phyloP scores from a whole-genome alignment of 805 yeast species.

The Kurtzmaniella fragi region DNA sequence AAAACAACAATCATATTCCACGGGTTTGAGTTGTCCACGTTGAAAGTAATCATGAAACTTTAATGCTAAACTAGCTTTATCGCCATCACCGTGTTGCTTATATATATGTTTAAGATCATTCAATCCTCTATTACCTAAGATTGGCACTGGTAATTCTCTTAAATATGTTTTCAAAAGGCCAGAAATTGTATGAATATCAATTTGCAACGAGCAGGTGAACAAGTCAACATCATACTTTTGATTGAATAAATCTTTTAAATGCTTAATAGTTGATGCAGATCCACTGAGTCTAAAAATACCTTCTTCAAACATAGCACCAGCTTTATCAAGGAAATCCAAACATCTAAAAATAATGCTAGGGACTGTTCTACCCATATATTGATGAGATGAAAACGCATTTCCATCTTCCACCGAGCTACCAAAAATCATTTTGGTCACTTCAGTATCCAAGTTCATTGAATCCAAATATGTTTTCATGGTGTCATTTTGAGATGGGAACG shows the following conservation, averaged over 20 bases:
- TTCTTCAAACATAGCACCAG: slow-evolving; percentile 76
- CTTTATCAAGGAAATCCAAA: slow-evolving; percentile 56
- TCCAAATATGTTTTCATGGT: slow-evolving; percentile 27
- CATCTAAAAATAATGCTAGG: slow-evolving; percentile 81
- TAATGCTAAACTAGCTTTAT: slow-evolving; percentile 20
- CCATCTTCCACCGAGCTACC: slow-evolving; percentile 59
- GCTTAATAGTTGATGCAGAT: slow-evolving; percentile 69
- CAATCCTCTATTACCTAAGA: slow-evolving; percentile 53
- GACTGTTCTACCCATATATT: slow-evolving; percentile 40
- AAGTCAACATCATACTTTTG: slow-evolving; percentile 64
- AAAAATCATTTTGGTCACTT: slow-evolving; percentile 44
- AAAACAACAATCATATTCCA: slow-evolving; percentile 55
- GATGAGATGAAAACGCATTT: slow-evolving; percentile 45
- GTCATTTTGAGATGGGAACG: slow-evolving; percentile 7
- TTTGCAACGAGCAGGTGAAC: slow-evolving; percentile 36
- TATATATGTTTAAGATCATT: slow-evolving; percentile 22
- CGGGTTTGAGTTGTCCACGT: slow-evolving; percentile 14
- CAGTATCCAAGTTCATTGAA: slow-evolving; percentile 30
- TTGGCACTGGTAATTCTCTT: slow-evolving; percentile 65
- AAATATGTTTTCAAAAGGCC: slow-evolving; percentile 80
- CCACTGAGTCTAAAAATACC: slow-evolving; percentile 92
- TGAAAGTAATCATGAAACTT: slow-evolving; percentile 26
- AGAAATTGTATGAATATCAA: slow-evolving; percentile 82
- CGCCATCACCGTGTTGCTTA: slow-evolving; percentile 1
- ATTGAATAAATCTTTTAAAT: slow-evolving; percentile 66